Base-by-base conservation (phyloP, 805 yeast species). In the Kuraishia molischiana region DNA sequence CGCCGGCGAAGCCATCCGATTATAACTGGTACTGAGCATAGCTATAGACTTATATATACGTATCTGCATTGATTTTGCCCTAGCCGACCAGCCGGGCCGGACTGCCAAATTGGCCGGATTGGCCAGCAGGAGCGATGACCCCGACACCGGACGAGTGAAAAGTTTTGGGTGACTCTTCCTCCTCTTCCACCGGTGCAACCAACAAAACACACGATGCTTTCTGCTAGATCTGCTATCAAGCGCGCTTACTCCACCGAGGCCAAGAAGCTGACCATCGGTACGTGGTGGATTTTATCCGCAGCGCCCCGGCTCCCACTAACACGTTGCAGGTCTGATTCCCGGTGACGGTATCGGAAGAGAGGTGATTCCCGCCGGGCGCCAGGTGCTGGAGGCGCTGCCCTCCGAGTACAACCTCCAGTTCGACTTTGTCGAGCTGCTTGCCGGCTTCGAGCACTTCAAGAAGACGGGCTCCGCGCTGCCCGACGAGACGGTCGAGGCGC, bases 301-400 rank as follows among this genome's bases (percentile, higher is more conserved):
- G n/a, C n/a, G n/a, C n/a, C n/a, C n/a, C n/a, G n/a, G n/a, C n/a
- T n/a, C n/a, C 38, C 19, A 37, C 44, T 39, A 43, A 38, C 42
- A 20, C 29, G n/a, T 21, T 18, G 5, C 19, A 39, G 81, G 85
- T 42, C 72, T 92, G 55, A 89, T 92, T 50, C 96, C 98, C 37
- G 98, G 98, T 58, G 98, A 92, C 60, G 98, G 98, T 47, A 92
- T 92, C 50, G 98, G 98, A 39, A 77, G 83, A 54, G 98, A 92
- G 64, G 98, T 92, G 34, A 89, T 92, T 43, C 98, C 98, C 44
- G 95, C 97, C 32, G 98, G 98, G 50, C 75, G 77, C 49, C 84
- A 85, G 45, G 75, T 92, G 22, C 70, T 92, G 49, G 90, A 90
- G 62, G 80, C 78, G 44, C 73, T 92, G 41, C 87, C 90, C 32